A percentile compares a stretch with the other conserved stretches of the same genome.
These are phyloP conservation scores for Acrasis kona DNA, from an alignment of 78 protist species.

Conservation along the genomic window DNA sequence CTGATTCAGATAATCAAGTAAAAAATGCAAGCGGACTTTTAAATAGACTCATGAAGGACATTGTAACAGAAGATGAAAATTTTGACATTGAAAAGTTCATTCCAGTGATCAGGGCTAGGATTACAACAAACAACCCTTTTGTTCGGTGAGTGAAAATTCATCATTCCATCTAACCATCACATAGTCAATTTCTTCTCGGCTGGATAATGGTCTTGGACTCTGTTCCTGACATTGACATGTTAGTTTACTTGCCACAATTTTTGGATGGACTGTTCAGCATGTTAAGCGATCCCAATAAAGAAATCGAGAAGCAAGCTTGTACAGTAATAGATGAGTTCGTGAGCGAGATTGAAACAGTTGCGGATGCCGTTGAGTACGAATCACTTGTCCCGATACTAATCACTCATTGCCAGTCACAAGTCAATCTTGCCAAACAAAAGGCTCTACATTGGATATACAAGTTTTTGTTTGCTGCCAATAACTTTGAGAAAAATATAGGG, in stretches of 20 bases:
- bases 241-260: constrained; percentile 63
- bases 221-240: constrained; percentile 69
- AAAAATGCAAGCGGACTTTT: constrained; percentile 75
- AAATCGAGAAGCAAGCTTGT: constrained; percentile 21
- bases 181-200: constrained; percentile 44
- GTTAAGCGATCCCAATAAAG: constrained; percentile 62
- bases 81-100: constrained; percentile 55
- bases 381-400: constrained; percentile 13
- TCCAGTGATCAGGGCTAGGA: constrained; percentile 28
- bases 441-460: constrained; percentile 71
- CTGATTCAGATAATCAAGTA: constrained; percentile 79
- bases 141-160: no score
- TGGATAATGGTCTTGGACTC: constrained; percentile 70
- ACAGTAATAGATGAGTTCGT: constrained; percentile 31
- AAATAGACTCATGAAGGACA: constrained; percentile 82
- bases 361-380: constrained; percentile 44
- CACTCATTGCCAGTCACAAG: not conserved
- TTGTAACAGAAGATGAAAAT: constrained; percentile 60
- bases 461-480: constrained; percentile 42
- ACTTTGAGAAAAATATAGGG: constrained; percentile 5
- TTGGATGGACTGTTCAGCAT: constrained; percentile 79
- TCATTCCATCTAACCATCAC: no score
- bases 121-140: constrained; percentile 25
- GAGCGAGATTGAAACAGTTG: constrained; percentile 41
- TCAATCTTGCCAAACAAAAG: constrained; percentile 41